Percentiles rank a stretch among this genome's conserved stretches.
These are phyloP conservation scores for Pisolithus orientalis DNA, from an alignment of 768 basidiomycete species.

Conservation along the genomic window DNA sequence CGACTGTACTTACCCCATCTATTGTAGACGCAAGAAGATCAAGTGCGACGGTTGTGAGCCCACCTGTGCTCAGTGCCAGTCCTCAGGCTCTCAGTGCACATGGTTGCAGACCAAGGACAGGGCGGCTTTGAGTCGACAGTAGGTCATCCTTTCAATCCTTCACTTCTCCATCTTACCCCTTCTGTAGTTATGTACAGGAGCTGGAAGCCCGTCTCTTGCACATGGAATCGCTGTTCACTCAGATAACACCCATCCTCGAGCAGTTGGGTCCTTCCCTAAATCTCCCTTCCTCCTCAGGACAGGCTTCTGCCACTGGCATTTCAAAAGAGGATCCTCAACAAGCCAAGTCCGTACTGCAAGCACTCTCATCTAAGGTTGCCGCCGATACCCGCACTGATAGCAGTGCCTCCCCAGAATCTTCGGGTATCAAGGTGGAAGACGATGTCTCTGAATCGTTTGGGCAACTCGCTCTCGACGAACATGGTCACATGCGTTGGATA, in stretches of 20 bases:
- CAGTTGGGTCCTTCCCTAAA: conserved; percentile 56
- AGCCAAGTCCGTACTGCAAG: conserved; percentile 26
- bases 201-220: conserved; percentile 82
- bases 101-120: conserved; percentile 92
- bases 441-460: conserved; percentile 83
- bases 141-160: conserved; percentile 25
- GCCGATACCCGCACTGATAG: conserved; percentile 29
- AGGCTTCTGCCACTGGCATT: conserved; percentile 18
- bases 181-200: conserved; percentile 78
- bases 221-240: conserved; percentile 82
- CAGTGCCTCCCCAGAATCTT: conserved; percentile 27
- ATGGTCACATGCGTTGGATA: conserved; percentile 89
- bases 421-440: conserved; percentile 41
- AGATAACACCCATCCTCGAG: conserved; percentile 74
- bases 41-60: conserved; percentile 89
- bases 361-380: conserved; percentile 32
- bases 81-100: conserved; percentile 72
- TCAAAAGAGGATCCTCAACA: conserved; percentile 14
- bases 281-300: conserved; percentile 30
- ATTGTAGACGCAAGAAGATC: conserved; percentile 78
- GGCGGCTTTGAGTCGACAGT: conserved; percentile 87
- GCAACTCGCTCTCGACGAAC: conserved; percentile 82
- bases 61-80: conserved; percentile 74
- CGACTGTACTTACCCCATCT: conserved; percentile 12
- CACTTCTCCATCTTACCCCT: conserved; percentile 13